A percentile compares a stretch with the other conserved stretches of the same genome.
These are phyloP conservation scores for Gaeumannomyces sp. DNA, from an alignment of 2,329 filamentous ascomycete genomes.

Conservation along the genomic window DNA sequence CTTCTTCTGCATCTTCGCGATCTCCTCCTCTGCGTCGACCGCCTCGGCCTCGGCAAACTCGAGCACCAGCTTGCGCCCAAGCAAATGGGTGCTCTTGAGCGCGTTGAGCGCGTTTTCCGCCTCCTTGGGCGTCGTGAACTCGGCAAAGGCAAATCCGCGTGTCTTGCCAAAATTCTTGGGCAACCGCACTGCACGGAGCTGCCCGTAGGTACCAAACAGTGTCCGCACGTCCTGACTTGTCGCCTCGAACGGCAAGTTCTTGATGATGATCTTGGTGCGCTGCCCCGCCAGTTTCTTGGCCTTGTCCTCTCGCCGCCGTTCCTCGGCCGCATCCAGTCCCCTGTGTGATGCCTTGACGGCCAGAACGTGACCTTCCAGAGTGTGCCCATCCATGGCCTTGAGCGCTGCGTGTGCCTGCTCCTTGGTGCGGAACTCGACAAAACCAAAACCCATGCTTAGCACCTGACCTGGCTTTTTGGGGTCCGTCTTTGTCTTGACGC, in stretches of 20 bases:
- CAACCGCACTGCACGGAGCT: conserved; percentile 85
- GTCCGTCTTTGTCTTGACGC: conserved; percentile 89
- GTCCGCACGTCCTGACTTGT: conserved; percentile 86
- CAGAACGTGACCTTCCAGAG: conserved; percentile 81
- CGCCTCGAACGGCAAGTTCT: conserved; percentile 95
- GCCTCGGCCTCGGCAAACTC: conserved; percentile 87
- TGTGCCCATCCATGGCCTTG: conserved; percentile 79
- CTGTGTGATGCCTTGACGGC: conserved; percentile 82
- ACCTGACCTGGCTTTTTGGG: conserved; percentile 83
- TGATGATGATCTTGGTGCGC: conserved; percentile 91
- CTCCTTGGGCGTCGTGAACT: conserved; percentile 87
- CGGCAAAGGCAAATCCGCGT: conserved; percentile 93
- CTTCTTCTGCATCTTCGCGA: conserved; percentile 95
- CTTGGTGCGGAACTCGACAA: conserved; percentile 79
- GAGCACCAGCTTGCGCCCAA: conserved; percentile 82
- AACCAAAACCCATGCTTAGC: conserved; percentile 96
- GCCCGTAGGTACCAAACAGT: conserved; percentile 83
- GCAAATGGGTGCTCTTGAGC: conserved; percentile 84
- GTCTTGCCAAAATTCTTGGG: conserved; percentile 92
- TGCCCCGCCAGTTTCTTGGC: conserved; percentile 72
- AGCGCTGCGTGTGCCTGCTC: conserved; percentile 73
- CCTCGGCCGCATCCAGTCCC: conserved; percentile 79
- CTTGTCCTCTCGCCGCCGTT: conserved; percentile 74
- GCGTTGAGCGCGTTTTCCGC: conserved; percentile 85
- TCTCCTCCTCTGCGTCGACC: conserved; percentile 89